Conservation (phyloP, 306 rosid species). For the Quercus parvula region DNA sequence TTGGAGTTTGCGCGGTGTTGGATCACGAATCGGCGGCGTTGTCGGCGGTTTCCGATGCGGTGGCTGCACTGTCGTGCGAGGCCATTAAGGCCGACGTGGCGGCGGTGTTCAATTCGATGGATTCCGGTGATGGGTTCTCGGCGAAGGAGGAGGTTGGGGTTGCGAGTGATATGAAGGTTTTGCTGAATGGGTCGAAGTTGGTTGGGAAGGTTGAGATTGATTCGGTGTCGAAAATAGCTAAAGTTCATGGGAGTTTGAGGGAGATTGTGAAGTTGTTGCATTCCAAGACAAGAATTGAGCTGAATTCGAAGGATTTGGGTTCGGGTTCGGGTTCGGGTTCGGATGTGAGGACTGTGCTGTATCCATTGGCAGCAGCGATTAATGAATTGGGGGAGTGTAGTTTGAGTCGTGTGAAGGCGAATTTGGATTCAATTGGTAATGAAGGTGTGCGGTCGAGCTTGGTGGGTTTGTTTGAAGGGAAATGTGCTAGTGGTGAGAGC, state of each 20-base stretch:
- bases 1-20: conserved; percentile 50
- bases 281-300: conserved; percentile 52
- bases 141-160: conserved; percentile 79
- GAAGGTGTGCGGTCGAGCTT: conserved; percentile 28
- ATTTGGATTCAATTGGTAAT: conserved; percentile 30
- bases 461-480: conserved; percentile 40
- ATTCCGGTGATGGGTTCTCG: conserved; percentile 70
- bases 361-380: conserved; percentile 48
- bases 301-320: conserved; percentile 50
- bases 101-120: conserved; percentile 51
- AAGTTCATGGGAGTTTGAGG: conserved; percentile 61
- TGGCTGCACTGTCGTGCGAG: conserved; percentile 82
- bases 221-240: conserved; percentile 41
- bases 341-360: conserved; percentile 37
- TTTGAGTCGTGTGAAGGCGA: conserved; percentile 38
- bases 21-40: conserved; percentile 58
- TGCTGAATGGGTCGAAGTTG: conserved; percentile 79
- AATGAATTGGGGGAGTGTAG: conserved; percentile 58
- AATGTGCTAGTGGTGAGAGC: conserved; percentile 42
- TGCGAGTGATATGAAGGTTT: conserved; percentile 62
- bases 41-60: conserved; percentile 47
- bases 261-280: conserved; percentile 57
- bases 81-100: conserved; percentile 61
- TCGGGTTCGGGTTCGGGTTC: conserved; percentile 25
- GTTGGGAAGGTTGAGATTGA: conserved; percentile 55